These are phyloP conservation scores for Parsonsia alboflavescens DNA, from an alignment of 257 asterid species.

Conservation along the genomic window DNA sequence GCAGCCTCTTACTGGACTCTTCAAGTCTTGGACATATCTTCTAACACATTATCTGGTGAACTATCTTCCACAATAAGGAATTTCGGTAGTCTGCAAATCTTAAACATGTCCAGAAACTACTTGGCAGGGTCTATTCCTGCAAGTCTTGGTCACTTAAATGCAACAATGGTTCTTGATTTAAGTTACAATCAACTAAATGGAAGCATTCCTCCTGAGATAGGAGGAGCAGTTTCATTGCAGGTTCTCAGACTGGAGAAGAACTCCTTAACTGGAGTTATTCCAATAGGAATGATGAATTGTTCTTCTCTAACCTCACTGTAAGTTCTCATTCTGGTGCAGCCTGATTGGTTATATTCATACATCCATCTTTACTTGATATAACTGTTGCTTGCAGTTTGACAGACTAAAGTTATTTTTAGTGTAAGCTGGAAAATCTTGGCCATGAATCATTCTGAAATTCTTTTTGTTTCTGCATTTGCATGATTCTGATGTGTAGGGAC, in stretches of 20 bases:
- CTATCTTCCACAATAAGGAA: conserved; percentile 51
- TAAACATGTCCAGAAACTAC: conserved; percentile 59
- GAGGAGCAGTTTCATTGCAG: conserved; percentile 45
- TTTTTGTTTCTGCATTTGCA: not conserved
- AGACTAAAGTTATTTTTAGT: not conserved
- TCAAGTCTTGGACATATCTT: conserved; percentile 58
- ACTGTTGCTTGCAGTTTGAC: not conserved
- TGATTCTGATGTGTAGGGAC: conserved; percentile 37
- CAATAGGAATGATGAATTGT: conserved; percentile 48
- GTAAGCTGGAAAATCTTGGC: not conserved
- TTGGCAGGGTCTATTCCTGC: conserved; percentile 51
- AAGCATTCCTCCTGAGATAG: conserved; percentile 54
- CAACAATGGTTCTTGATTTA: conserved; percentile 48
- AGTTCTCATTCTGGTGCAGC: conserved; percentile 28
- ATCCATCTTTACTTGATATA: not conserved
- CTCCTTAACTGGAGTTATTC: conserved; percentile 46
- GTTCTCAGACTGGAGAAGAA: conserved; percentile 56
- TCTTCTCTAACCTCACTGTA: conserved; percentile 60
- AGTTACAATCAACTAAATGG: conserved; percentile 64
- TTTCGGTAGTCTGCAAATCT: conserved; percentile 45
- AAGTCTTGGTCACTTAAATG: conserved; percentile 47
- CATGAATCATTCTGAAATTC: not conserved
- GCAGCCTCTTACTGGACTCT: conserved; percentile 42
- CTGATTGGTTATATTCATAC: not conserved
- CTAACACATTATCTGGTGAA: conserved; percentile 62